A percentile compares a stretch with the other conserved stretches of the same genome.
These are phyloP conservation scores for Aspergillus unguis DNA, from an alignment of 2,329 filamentous ascomycete genomes.

Conservation along the genomic window DNA sequence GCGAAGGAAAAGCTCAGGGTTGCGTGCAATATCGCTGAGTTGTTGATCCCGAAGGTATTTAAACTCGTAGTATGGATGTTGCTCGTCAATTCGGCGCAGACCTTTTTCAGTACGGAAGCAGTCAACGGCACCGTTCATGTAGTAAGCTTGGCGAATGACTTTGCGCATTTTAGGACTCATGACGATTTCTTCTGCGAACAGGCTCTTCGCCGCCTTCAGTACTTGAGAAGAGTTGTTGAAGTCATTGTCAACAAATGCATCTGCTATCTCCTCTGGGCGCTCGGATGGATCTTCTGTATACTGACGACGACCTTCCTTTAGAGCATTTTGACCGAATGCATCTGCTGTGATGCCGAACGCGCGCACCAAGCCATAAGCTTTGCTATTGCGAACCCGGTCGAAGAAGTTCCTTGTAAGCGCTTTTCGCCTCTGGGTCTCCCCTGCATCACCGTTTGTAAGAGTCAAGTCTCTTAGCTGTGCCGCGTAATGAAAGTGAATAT, in stretches of 20 bases:
- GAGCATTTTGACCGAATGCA: constrained; percentile 79
- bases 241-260: constrained; percentile 67
- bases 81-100: constrained; percentile 85
- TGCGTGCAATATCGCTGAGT: constrained; percentile 72
- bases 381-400: constrained; percentile 78
- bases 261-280: constrained; percentile 81
- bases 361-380: constrained; percentile 75
- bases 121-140: constrained; percentile 77
- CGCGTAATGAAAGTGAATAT: constrained; percentile 90
- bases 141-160: constrained; percentile 77
- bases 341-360: constrained; percentile 89
- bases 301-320: constrained; percentile 72
- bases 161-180: constrained; percentile 87
- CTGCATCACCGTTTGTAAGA: constrained; percentile 55
- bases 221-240: constrained; percentile 75
- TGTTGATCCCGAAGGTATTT: constrained; percentile 93
- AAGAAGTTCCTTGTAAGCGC: constrained; percentile 77
- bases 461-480: constrained; percentile 77
- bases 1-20: constrained; percentile 87
- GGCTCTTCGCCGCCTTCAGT: constrained; percentile 73
- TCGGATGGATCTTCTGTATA: constrained; percentile 80
- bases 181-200: constrained; percentile 88
- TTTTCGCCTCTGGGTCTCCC: constrained; percentile 71
- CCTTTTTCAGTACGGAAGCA: constrained; percentile 93
- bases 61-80: constrained; percentile 95